A percentile compares a stretch with the other conserved stretches of the same genome.
These are phyloP conservation scores for Cryptosporidium andersoni DNA, from an alignment of 169 alveolate species.

Conservation along the genomic window DNA sequence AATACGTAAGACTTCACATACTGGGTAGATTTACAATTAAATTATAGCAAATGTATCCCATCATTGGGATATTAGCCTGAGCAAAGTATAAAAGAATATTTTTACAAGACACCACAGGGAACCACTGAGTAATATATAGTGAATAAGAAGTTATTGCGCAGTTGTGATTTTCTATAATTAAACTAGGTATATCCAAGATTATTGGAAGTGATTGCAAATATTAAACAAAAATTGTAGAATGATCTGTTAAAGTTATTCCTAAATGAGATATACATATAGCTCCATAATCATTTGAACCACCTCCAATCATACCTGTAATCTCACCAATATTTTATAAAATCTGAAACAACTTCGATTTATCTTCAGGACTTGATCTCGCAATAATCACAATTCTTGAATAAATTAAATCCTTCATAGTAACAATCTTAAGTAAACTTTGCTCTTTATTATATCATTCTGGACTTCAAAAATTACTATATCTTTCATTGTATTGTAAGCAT, in stretches of 20 bases:
- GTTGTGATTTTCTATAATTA: slow-evolving; percentile 35
- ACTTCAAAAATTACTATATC: neutral
- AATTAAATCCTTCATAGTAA: slow-evolving; percentile 16
- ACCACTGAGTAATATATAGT: slow-evolving; percentile 46
- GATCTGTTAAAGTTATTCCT: slow-evolving; percentile 9
- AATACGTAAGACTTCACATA: slow-evolving; percentile 38
- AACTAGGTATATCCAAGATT: slow-evolving; percentile 6
- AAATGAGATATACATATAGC: slow-evolving; percentile 42
- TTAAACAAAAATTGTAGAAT: neutral
- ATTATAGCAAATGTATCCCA: slow-evolving; percentile 60
- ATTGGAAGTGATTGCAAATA: slow-evolving; percentile 5
- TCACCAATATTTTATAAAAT: slow-evolving; percentile 17
- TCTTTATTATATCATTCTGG: neutral
- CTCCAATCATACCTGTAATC: slow-evolving; percentile 55
- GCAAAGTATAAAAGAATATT: slow-evolving; percentile 37
- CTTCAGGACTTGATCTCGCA: slow-evolving; percentile 27
- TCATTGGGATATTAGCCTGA: slow-evolving; percentile 53
- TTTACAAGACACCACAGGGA: slow-evolving; percentile 33
- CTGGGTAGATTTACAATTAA: slow-evolving; percentile 54
- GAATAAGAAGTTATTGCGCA: slow-evolving; percentile 41
- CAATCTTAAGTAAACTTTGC: neutral
- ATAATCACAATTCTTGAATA: slow-evolving; percentile 5
- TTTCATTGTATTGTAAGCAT: slow-evolving; percentile 14
- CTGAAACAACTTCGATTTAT: slow-evolving; percentile 26
- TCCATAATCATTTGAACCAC: slow-evolving; percentile 59